phyloP scores from a whole-genome alignment of 1,284 basidiomycete species.

The Leccinum pallidistipes region DNA sequence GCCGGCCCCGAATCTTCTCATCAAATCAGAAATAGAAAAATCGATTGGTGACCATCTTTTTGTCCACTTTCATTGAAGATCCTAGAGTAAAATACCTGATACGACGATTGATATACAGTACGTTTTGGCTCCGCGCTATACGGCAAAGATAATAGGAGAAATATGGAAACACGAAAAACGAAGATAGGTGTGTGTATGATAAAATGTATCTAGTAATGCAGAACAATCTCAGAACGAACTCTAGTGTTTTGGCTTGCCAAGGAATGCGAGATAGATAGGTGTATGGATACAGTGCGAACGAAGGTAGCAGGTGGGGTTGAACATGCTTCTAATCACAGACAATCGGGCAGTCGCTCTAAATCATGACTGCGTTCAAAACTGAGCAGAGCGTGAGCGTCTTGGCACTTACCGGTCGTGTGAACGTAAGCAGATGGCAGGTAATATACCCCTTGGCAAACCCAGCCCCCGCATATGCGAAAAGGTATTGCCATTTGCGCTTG shows the following conservation, averaged over 20 bases:
- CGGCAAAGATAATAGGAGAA: slow-evolving; percentile 8
- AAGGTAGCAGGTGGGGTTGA: slow-evolving; percentile 5
- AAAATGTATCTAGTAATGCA: slow-evolving; percentile 21
- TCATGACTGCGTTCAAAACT: slow-evolving; percentile 6
- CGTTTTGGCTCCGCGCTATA: slow-evolving; percentile 20
- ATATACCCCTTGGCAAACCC: slow-evolving; percentile 77
- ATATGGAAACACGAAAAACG: slow-evolving; percentile 16
- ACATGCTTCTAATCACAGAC: slow-evolving; percentile 30
- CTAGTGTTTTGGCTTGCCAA: slow-evolving; percentile 9
- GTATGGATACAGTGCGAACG: slow-evolving; percentile 29
- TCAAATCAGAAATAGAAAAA: neutral
- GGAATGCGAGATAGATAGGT: slow-evolving; percentile 6
- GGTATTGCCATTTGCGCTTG: slow-evolving; percentile 76
- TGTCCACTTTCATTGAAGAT: slow-evolving; percentile 18
- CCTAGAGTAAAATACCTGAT: slow-evolving; percentile 21
- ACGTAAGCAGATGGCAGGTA: slow-evolving; percentile 74
- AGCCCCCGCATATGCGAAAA: slow-evolving; percentile 74
- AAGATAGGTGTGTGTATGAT: slow-evolving; percentile 21
- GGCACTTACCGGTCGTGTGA: slow-evolving; percentile 53
- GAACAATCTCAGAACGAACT: slow-evolving; percentile 22
- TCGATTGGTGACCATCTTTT: neutral
- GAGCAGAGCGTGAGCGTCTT: neutral
- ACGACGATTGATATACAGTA: slow-evolving; percentile 26
- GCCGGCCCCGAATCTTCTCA: neutral
- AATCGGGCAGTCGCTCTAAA: slow-evolving; percentile 32